Base-by-base conservation (phyloP, 371 early-diverging fungal genomes). In the Dichotomocladium elegans region DNA sequence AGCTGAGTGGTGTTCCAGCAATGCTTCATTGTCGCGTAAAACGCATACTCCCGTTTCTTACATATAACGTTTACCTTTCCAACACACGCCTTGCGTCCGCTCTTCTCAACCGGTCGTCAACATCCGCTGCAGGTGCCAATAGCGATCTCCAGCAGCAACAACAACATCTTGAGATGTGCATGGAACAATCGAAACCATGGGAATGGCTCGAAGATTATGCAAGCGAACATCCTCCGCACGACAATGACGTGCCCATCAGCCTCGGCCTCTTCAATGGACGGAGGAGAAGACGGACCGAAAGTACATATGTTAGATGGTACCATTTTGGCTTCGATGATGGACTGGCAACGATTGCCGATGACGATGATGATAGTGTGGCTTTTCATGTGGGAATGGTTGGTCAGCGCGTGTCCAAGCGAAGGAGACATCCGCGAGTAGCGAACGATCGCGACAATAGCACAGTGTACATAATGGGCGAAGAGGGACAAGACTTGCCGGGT, bases 141-240 rank as follows among this genome's bases (percentile, higher is more conserved):
- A 56, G 41, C 3, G 63, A 68, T 30, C 65, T 63, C 29, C 65
- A 64, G 28, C 71, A 72, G 21, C 75, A 77, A 14, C 74, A 70
- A 19, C 67, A 67, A 15, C 72, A 71, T 49, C 24, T 71, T 46
- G 66, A 68, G 33, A 30, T 47, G 8, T 71, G 63, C 31, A 51
- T 71, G 59, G 74, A 73, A 7, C 79, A 77, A 43, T 77, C 80
- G 6, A 68, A 74, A 34, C 83, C 83, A 10, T 83, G 83, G 83
- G 81, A 81, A 51, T 83, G 83, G 83, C 66, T 83, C 7, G 83
- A 83, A 41, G 83, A 83, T 37, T 80, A 77, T 58, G 67, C 70
- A 3, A 61, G 66, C 35, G 78, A 77, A 17, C 47, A 48, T 4
- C 62, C 63, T 12, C 62, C 64, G n/a, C 66, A 66, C 31, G 78